Percentiles rank a stretch among this genome's conserved stretches.
These are phyloP conservation scores for Colletotrichum filicis DNA, from an alignment of 2,329 filamentous ascomycete species.

Conservation along the genomic window DNA sequence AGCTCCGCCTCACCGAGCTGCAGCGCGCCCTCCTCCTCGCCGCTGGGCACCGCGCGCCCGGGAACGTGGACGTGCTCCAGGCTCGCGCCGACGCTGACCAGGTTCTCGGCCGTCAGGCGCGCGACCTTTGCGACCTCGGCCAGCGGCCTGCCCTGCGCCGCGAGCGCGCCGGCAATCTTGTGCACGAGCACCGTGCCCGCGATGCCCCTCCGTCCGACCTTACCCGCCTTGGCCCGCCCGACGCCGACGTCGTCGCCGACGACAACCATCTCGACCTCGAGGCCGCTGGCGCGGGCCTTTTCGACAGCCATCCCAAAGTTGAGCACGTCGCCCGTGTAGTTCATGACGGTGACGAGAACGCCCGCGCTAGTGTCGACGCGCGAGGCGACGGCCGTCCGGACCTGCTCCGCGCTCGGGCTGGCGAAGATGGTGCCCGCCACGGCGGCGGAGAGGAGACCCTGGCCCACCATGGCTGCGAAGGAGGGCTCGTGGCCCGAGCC, in stretches of 20 bases:
- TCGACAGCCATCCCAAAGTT: constrained; percentile 96
- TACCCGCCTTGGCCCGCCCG: constrained; percentile 83
- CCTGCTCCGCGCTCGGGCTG: constrained; percentile 80
- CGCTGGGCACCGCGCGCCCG: constrained; percentile 65
- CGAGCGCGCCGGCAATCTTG: constrained; percentile 88
- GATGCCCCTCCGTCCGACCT: constrained; percentile 90
- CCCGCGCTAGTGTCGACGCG: constrained; percentile 78
- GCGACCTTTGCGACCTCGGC: constrained; percentile 80
- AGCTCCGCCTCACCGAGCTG: constrained; percentile 68
- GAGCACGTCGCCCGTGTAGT: constrained; percentile 89
- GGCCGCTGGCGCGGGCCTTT: constrained; percentile 84
- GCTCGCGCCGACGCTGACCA: constrained; percentile 87
- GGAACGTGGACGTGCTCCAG: constrained; percentile 94
- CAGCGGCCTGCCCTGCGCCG: constrained; percentile 74
- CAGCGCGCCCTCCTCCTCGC: constrained; percentile 65
- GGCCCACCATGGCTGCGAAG: constrained; percentile 81
- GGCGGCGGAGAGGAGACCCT: constrained; percentile 77
- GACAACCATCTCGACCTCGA: constrained; percentile 87
- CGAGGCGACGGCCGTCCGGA: constrained; percentile 65
- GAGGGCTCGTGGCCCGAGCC: constrained; percentile 87
- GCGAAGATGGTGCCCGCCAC: constrained; percentile 88
- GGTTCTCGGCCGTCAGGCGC: constrained; percentile 76
- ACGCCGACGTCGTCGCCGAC: constrained; percentile 95
- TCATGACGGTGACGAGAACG: constrained; percentile 93
- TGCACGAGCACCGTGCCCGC: constrained; percentile 92